Evolutionary conservation across 78 protist genomes (phyloP).

Genomic region (Mastigamoeba balamuthi): DNA sequence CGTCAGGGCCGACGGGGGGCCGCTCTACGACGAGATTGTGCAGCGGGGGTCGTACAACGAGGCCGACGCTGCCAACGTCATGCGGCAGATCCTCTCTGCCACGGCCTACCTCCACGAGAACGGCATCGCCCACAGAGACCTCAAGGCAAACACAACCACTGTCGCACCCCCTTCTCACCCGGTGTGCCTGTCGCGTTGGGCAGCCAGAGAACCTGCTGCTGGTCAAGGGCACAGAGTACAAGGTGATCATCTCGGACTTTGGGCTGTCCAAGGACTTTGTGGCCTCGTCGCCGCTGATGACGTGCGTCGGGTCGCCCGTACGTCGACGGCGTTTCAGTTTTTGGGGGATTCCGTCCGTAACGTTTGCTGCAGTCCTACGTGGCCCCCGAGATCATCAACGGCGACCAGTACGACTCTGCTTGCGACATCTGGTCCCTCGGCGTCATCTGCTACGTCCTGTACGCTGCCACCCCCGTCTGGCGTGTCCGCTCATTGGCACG

Average conservation of each 20-base stretch:
- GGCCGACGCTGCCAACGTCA: conserved; percentile 43
- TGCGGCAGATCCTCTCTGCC: conserved; percentile 41
- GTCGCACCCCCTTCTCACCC: background rate
- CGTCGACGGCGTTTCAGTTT: conserved; percentile 1
- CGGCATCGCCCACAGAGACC: conserved; percentile 74
- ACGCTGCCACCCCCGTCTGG: background rate
- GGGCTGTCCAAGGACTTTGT: conserved; percentile 49
- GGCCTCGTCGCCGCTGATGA: conserved; percentile 31
- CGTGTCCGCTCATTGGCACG: background rate
- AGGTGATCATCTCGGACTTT: conserved; percentile 65
- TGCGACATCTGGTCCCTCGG: conserved; percentile 67
- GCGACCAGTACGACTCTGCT: conserved; percentile 23
- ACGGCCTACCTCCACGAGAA: conserved; percentile 53
- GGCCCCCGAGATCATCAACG: conserved; percentile 53
- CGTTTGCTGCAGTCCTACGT: background rate
- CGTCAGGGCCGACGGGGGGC: conserved; percentile 76
- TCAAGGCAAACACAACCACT: conserved; percentile 22
- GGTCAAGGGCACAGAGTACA: conserved; percentile 4
- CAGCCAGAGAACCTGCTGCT: conserved; percentile 70
- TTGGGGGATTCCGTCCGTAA: background rate
- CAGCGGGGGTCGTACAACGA: conserved; percentile 55
- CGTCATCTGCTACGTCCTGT: conserved; percentile 49
- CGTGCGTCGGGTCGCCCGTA: conserved; percentile 72
- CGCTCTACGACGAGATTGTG: conserved; percentile 71
- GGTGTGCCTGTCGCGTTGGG: no score